Conservation (phyloP, 257 asterid species). For the Forsythia viridissima region DNA sequence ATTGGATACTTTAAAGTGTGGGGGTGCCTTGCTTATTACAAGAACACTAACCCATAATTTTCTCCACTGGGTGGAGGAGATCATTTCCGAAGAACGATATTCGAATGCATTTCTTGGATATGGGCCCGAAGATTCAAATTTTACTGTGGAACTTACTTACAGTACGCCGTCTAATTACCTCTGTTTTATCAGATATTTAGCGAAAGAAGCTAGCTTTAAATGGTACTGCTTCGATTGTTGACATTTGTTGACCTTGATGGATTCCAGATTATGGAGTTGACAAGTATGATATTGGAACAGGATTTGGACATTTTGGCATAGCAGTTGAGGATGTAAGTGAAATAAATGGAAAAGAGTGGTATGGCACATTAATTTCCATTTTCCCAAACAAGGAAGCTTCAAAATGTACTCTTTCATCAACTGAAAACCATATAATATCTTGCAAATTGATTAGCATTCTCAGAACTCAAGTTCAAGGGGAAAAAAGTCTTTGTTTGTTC, state of each 20-base stretch:
- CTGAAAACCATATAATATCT: background rate
- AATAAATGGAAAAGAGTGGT: background rate
- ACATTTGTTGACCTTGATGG: conserved; percentile 24
- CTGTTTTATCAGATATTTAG: background rate
- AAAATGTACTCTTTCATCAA: background rate
- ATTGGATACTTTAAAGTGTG: no score
- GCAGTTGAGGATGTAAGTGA: conserved; percentile 47
- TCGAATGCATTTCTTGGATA: conserved; percentile 55
- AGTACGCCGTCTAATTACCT: conserved; percentile 32
- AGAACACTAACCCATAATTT: no score
- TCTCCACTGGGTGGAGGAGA: no score
- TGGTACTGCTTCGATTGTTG: conserved; percentile 4
- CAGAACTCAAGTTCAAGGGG: background rate
- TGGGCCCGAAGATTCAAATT: conserved; percentile 51
- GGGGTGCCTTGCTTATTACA: no score
- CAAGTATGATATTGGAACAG: conserved; percentile 49
- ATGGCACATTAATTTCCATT: background rate
- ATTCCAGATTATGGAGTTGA: conserved; percentile 54
- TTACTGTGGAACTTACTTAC: conserved; percentile 50
- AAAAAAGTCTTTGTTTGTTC: no score
- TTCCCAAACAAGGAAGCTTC: background rate
- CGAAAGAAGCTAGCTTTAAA: background rate
- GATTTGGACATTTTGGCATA: conserved; percentile 55
- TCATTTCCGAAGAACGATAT: conserved; percentile 46
- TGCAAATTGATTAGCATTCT: background rate